These are phyloP conservation scores for Parafenestella ontariensis DNA, from an alignment of 2,329 filamentous ascomycete genomes.

Conservation along the genomic window DNA sequence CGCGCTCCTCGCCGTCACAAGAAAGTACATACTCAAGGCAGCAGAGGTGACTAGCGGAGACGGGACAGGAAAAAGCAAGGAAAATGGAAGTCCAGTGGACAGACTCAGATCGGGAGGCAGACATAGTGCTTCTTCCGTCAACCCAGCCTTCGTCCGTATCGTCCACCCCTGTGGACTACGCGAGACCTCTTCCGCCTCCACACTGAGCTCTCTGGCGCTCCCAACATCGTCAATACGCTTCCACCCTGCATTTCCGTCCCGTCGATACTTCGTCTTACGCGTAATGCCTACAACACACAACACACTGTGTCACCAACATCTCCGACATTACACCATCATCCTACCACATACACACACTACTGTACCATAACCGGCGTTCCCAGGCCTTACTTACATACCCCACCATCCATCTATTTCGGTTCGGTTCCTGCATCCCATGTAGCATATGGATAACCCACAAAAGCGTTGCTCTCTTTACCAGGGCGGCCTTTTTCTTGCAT, in stretches of 20 bases:
- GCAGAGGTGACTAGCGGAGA: constrained; percentile 42
- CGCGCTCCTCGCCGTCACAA: constrained; percentile 36
- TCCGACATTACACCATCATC: background rate
- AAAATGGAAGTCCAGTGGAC: constrained; percentile 49
- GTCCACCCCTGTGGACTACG: constrained; percentile 29
- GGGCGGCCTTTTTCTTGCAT: constrained; percentile 15
- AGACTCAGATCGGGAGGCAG: constrained; percentile 41
- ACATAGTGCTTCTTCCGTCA: constrained; percentile 41
- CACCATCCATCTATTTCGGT: background rate
- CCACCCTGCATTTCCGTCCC: background rate
- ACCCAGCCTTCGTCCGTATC: constrained; percentile 35
- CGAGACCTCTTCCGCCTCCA: background rate
- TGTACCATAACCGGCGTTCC: background rate
- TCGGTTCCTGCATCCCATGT: constrained; percentile 8
- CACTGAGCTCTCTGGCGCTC: background rate
- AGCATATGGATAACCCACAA: constrained; percentile 17
- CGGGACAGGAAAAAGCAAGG: constrained; percentile 40
- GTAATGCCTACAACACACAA: background rate
- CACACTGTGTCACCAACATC: background rate
- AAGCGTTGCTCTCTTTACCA: constrained; percentile 3
- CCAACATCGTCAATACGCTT: background rate
- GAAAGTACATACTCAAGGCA: constrained; percentile 34
- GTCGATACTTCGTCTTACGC: background rate
- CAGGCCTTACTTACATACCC: background rate
- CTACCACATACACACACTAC: background rate